Conservation (phyloP, 73 alveolate genomes). For the Paramecium caudatum region DNA sequence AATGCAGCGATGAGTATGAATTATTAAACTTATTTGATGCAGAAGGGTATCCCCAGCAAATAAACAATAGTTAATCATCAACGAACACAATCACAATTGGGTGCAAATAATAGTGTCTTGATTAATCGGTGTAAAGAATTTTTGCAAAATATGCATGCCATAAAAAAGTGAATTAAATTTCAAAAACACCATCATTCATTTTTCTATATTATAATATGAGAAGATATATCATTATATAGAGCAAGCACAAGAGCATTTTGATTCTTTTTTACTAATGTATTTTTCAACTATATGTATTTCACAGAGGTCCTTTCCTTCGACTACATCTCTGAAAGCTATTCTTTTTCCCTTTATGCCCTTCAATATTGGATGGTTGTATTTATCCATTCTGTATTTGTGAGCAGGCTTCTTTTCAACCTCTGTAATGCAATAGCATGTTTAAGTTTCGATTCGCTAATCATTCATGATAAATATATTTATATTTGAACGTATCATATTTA, state of each 20-base stretch:
- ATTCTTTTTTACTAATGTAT: not conserved
- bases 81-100: not conserved
- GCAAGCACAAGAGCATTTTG: constrained; percentile 50
- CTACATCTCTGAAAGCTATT: not conserved
- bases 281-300: constrained; percentile 16
- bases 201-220: too few relatives aligned
- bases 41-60: constrained; percentile 10
- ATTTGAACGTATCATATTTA: too few relatives aligned
- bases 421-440: not conserved
- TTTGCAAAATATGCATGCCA: constrained; percentile 27
- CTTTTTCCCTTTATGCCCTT: constrained; percentile 36
- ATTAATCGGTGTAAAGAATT: constrained; percentile 19
- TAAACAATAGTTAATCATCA: not conserved
- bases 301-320: not conserved
- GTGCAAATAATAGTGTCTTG: constrained; percentile 3
- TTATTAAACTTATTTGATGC: constrained; percentile 12
- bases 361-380: constrained; percentile 49
- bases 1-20: not conserved
- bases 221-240: constrained; percentile 47
- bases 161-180: constrained; percentile 5
- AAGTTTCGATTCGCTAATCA: constrained; percentile 42
- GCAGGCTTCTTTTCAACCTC: constrained; percentile 4
- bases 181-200: too few relatives aligned
- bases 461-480: constrained; percentile 9
- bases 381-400: constrained; percentile 6